Percentiles rank a stretch among this genome's conserved stretches.
Evolutionary conservation across 352 stramenopile species (phyloP).

Genomic region (Phytophthora pini): DNA sequence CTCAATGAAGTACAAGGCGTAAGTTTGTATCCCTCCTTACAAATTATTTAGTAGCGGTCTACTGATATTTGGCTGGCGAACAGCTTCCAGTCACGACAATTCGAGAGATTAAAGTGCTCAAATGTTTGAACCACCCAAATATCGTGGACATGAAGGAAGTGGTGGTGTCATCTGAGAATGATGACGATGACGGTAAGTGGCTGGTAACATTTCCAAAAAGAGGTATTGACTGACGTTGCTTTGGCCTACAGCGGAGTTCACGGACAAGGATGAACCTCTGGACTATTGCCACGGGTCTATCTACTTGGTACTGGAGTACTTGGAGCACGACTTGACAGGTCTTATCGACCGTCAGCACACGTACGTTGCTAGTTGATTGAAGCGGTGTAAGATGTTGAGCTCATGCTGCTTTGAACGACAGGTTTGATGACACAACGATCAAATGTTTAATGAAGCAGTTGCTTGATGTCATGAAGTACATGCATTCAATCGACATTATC

Average conservation of each 20-base stretch:
- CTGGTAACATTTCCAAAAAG: neutral
- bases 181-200: slow-evolving; percentile 75
- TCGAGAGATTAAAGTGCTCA: slow-evolving; percentile 99
- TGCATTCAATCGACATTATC: slow-evolving; percentile 90
- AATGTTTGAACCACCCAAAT: slow-evolving; percentile 95
- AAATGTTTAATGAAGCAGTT: slow-evolving; percentile 90
- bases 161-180: slow-evolving; percentile 89
- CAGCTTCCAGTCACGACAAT: slow-evolving; percentile 96
- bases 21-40: slow-evolving; percentile 19
- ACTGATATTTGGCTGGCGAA: slow-evolving; percentile 8
- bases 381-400: neutral
- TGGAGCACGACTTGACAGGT: slow-evolving; percentile 90
- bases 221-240: neutral
- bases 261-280: slow-evolving; percentile 82
- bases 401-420: slow-evolving; percentile 24
- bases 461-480: slow-evolving; percentile 87
- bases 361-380: slow-evolving; percentile 39
- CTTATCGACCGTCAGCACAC: slow-evolving; percentile 87
- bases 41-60: neutral
- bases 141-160: slow-evolving; percentile 97
- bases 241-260: slow-evolving; percentile 64
- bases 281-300: slow-evolving; percentile 90
- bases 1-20: slow-evolving; percentile 91
- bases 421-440: slow-evolving; percentile 86
- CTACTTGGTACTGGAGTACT: slow-evolving; percentile 89